A percentile compares a stretch with the other conserved stretches of the same genome.
Evolutionary conservation across 129 eudicot genomes (phyloP).

Genomic region (Flaveria brownii): DNA sequence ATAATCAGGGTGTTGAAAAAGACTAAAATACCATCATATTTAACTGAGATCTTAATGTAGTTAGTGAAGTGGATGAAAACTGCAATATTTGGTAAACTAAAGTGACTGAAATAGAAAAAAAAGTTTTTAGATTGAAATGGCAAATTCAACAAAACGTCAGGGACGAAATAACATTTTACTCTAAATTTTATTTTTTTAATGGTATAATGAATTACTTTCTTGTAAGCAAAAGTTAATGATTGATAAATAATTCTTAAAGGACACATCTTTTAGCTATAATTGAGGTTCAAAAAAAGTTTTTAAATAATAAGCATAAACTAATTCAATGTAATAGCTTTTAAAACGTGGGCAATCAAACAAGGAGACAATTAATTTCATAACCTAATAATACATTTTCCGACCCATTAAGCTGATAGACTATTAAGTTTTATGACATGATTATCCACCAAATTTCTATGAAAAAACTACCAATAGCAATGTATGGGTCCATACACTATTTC

Average conservation of each 20-base stretch:
- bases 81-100: too few species aligned
- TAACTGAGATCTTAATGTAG: too few species aligned
- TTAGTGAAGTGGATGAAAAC: too few species aligned
- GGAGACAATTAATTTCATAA: slow-evolving; percentile 1
- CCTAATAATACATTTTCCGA: slow-evolving; percentile 24
- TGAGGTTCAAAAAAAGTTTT: background rate
- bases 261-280: slow-evolving; percentile 1
- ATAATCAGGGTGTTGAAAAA: too few species aligned
- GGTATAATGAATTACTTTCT: background rate
- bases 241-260: background rate
- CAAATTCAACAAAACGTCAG: too few species aligned
- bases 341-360: background rate
- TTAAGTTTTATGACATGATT: slow-evolving; percentile 10
- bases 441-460: slow-evolving; percentile 23
- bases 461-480: background rate
- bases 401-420: slow-evolving; percentile 21
- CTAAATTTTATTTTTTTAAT: background rate
- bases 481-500: slow-evolving; percentile 13
- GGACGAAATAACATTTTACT: too few species aligned
- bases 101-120: too few species aligned
- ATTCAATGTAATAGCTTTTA: background rate
- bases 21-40: too few species aligned
- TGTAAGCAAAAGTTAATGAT: background rate
- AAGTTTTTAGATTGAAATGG: too few species aligned
- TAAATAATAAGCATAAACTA: background rate